A percentile compares a stretch with the other conserved stretches of the same genome.
These are phyloP conservation scores for Trichoderma cornu-damae DNA, from an alignment of 2,329 filamentous ascomycete species.

Conservation along the genomic window DNA sequence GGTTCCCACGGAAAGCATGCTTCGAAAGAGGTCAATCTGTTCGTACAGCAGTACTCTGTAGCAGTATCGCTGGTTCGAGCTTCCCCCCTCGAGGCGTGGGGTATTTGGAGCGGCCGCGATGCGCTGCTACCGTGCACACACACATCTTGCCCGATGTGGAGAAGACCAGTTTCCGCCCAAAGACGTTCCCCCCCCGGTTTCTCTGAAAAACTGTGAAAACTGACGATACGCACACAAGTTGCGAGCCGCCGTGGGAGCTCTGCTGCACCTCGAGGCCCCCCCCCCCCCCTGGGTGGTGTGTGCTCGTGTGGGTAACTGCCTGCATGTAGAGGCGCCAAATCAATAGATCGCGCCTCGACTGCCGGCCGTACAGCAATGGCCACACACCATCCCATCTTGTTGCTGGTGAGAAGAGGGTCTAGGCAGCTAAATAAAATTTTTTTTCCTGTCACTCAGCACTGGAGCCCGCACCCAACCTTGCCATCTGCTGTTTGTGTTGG, in stretches of 20 bases:
- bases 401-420: conserved; percentile 15
- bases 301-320: background rate
- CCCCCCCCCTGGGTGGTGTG: background rate
- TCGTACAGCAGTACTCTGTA: too few relatives aligned
- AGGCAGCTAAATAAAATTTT: conserved; percentile 18
- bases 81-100: background rate
- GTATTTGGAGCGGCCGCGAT: background rate
- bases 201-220: background rate
- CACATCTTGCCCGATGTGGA: conserved; percentile 8
- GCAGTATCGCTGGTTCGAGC: background rate
- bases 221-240: background rate
- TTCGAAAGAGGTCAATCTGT: background rate
- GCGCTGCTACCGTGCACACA: too few relatives aligned
- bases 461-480: conserved; percentile 4
- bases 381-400: conserved; percentile 12
- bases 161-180: background rate
- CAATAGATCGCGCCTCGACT: conserved; percentile 17
- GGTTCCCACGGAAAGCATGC: background rate
- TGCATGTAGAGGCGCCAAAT: background rate
- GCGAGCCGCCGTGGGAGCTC: background rate
- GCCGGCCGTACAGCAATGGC: conserved; percentile 10
- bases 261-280: background rate
- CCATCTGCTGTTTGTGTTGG: conserved; percentile 2
- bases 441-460: conserved; percentile 12
- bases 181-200: background rate